Conservation (phyloP, 768 basidiomycete species). For the Amanita rubescens region DNA sequence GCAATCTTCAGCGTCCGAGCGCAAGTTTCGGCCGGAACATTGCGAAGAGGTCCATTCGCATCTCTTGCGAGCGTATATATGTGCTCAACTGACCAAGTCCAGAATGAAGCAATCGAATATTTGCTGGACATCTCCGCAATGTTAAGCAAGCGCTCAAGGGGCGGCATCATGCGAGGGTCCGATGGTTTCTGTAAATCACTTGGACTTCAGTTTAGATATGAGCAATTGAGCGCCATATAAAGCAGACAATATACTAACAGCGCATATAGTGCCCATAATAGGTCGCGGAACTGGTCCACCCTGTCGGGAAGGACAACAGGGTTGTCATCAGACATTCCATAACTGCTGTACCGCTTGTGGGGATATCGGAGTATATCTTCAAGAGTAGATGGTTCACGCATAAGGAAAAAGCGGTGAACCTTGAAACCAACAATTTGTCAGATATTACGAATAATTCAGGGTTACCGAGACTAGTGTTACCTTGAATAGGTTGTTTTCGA, state of each 20-base stretch:
- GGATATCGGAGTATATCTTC: conserved; percentile 35
- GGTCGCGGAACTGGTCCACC: conserved; percentile 37
- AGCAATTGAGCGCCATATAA: neutral
- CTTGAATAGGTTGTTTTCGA: conserved; percentile 58
- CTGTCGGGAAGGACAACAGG: conserved; percentile 35
- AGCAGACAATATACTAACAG: conserved; percentile 26
- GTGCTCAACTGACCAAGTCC: conserved; percentile 35
- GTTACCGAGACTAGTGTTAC: conserved; percentile 24
- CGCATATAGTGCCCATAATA: conserved; percentile 43
- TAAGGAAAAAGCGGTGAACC: conserved; percentile 39
- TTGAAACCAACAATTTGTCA: conserved; percentile 12
- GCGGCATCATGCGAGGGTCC: conserved; percentile 16
- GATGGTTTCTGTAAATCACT: conserved; percentile 26
- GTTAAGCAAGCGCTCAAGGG: conserved; percentile 36
- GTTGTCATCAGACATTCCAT: conserved; percentile 22
- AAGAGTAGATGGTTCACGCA: conserved; percentile 36
- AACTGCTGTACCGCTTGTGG: conserved; percentile 14
- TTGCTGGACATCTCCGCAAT: conserved; percentile 40
- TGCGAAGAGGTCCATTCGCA: conserved; percentile 23
- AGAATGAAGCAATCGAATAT: conserved; percentile 38
- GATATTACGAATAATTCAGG: neutral
- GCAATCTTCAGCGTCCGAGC: conserved; percentile 47
- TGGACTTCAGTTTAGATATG: conserved; percentile 20
- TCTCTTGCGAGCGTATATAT: conserved; percentile 29
- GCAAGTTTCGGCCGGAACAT: conserved; percentile 26